Conservation (phyloP, 352 stramenopile genomes). For the Phytophthora pinifolia region DNA sequence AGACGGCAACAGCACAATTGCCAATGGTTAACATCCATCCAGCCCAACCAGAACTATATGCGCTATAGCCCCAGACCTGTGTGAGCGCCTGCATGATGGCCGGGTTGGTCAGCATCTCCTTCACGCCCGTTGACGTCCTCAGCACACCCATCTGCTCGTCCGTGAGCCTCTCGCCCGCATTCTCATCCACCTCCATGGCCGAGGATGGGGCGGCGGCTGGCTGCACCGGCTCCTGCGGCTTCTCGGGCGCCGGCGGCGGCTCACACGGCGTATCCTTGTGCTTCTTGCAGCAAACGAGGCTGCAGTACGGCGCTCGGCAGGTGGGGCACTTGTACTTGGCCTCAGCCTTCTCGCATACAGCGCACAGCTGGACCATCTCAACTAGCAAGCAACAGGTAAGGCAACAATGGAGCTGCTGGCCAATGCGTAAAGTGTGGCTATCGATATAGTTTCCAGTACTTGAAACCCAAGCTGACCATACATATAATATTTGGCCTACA, state of each 20-base stretch:
- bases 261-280: constrained; percentile 76
- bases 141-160: constrained; percentile 52
- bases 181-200: constrained; percentile 31
- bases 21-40: too few relatives aligned
- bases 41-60: not conserved
- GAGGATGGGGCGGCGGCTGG: not conserved
- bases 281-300: constrained; percentile 72
- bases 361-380: constrained; percentile 50
- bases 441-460: constrained; percentile 3
- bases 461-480: constrained; percentile 20
- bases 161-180: constrained; percentile 49
- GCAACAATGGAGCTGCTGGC: constrained; percentile 9
- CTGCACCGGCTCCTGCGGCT: constrained; percentile 8
- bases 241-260: constrained; percentile 11
- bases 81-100: constrained; percentile 45
- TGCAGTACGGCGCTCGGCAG: constrained; percentile 76
- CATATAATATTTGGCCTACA: constrained; percentile 8
- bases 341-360: constrained; percentile 47
- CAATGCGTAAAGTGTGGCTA: not conserved
- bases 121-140: constrained; percentile 32
- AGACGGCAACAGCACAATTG: constrained; percentile 1
- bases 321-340: constrained; percentile 87
- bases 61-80: constrained; percentile 39
- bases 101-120: constrained; percentile 49
- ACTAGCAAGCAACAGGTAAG: constrained; percentile 3